Evolutionary conservation across 345 rosid genomes (phyloP).

Genomic region (Citrus reticulata): DNA sequence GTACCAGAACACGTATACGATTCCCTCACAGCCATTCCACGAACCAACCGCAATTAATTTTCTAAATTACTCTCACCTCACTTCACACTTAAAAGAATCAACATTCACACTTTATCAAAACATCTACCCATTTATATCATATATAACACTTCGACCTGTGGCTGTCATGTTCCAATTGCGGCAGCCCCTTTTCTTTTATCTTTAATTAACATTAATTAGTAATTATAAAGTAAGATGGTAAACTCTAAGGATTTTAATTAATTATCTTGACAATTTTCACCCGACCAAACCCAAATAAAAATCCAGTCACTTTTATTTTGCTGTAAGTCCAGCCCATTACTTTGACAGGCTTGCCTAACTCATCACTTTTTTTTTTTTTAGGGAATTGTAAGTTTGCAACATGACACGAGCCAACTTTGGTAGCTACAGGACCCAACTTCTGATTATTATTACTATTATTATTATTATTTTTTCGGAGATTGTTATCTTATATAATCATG

Average conservation of each 20-base stretch:
- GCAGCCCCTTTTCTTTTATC: background rate
- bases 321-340: background rate
- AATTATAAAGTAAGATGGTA: no score
- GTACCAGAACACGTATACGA: background rate
- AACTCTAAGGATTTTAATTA: no score
- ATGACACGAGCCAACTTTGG: no score
- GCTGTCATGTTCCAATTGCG: background rate
- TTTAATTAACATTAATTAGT: background rate
- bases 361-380: no score
- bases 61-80: background rate
- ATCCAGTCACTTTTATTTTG: background rate
- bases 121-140: background rate
- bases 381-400: no score
- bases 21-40: background rate
- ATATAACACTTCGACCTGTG: background rate
- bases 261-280: background rate
- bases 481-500: no score
- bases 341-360: background rate
- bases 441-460: no score
- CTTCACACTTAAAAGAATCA: no score
- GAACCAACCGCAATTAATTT: background rate
- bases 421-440: no score
- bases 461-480: no score
- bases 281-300: background rate
- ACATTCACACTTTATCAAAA: background rate